Conservation (phyloP, 352 stramenopile species). For the Globisporangium polare region DNA sequence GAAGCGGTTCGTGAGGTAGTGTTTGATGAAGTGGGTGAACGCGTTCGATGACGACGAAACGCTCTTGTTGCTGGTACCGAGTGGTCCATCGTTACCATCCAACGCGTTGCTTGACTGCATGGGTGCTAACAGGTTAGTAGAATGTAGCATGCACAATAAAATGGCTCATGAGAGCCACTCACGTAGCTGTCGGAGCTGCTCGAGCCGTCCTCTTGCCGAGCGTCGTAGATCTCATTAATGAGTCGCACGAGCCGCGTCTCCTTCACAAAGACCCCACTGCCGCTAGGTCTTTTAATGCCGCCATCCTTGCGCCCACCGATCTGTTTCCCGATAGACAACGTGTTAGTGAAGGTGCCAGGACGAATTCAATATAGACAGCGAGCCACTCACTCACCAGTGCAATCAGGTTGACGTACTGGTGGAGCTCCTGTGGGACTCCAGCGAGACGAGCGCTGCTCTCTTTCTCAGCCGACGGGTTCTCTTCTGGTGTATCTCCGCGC, state of each 20-base stretch:
- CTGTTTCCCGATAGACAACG: neutral
- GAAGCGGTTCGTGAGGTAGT: conserved; percentile 68
- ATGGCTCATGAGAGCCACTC: no score
- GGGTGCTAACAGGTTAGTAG: no score
- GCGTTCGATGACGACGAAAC: neutral
- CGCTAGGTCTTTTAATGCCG: neutral
- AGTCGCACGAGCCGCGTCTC: conserved; percentile 44
- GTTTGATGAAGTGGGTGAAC: conserved; percentile 43
- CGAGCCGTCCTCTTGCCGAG: conserved; percentile 30
- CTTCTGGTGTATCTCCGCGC: neutral
- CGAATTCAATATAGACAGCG: neutral
- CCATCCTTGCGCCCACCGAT: neutral
- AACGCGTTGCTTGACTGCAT: neutral
- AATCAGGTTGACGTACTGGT: conserved; percentile 33
- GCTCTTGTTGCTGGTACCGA: neutral
- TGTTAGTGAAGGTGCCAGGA: neutral
- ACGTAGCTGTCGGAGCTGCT: conserved; percentile 15
- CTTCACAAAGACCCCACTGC: conserved; percentile 27
- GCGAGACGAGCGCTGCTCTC: neutral
- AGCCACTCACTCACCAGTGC: conserved; percentile 26
- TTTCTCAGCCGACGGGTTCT: neutral
- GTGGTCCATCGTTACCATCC: neutral
- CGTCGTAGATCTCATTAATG: conserved; percentile 75
- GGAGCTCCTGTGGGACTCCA: conserved; percentile 11
- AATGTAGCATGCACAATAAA: no score